Evolutionary conservation across 2,329 filamentous ascomycete genomes (phyloP).

Genomic region (Cladorrhinum sp.): DNA sequence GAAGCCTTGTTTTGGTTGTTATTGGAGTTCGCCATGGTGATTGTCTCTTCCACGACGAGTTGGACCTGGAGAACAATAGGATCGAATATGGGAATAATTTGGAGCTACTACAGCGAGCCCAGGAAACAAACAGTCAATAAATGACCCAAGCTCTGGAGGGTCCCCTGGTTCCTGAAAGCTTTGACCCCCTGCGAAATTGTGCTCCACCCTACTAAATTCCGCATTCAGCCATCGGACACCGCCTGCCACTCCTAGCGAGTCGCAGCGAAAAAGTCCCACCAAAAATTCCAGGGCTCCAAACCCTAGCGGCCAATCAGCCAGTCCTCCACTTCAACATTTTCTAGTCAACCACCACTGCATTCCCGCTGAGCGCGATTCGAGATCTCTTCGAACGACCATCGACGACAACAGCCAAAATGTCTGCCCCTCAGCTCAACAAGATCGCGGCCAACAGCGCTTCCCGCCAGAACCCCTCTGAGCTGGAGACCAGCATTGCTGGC

Average conservation of each 20-base stretch:
- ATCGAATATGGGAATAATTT: neutral
- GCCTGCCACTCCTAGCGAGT: slow-evolving; percentile 10
- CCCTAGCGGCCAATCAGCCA: slow-evolving; percentile 21
- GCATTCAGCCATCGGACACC: slow-evolving; percentile 13
- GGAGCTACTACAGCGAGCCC: neutral
- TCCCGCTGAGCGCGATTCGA: slow-evolving; percentile 12
- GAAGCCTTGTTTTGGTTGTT: slow-evolving; percentile 5
- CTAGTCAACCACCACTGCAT: slow-evolving; percentile 13
- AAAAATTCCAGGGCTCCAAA: slow-evolving; percentile 25
- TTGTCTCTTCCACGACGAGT: neutral
- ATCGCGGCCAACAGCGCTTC: slow-evolving; percentile 97
- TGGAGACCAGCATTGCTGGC: slow-evolving; percentile 94
- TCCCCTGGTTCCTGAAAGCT: neutral
- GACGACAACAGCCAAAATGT: slow-evolving; percentile 54
- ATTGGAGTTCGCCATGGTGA: slow-evolving; percentile 11
- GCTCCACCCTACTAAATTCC: too few relatives aligned
- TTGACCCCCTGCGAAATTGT: neutral
- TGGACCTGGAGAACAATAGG: too few relatives aligned
- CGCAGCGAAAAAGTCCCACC: neutral
- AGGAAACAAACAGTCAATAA: neutral
- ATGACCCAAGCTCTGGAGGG: neutral
- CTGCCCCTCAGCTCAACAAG: slow-evolving; percentile 83
- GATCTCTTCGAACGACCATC: slow-evolving; percentile 17
- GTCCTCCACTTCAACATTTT: slow-evolving; percentile 7
- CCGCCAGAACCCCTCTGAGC: slow-evolving; percentile 92